Conservation (phyloP, 305 asterid genomes). For the Solanum hybrid region DNA sequence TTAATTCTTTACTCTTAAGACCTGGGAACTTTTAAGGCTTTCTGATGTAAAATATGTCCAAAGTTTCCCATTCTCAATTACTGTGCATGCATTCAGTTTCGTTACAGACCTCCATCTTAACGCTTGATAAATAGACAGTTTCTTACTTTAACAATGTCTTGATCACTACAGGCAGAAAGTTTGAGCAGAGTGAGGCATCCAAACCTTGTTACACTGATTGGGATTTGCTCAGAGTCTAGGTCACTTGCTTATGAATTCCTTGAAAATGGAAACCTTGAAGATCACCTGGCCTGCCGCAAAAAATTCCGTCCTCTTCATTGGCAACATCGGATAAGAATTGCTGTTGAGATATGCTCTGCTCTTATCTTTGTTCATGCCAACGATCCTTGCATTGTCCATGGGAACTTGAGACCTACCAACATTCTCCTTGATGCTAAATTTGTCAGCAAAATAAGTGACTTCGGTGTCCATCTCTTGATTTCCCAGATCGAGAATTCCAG, state of each 20-base stretch:
- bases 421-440: slow-evolving; percentile 60
- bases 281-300: slow-evolving; percentile 38
- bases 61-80: not conserved
- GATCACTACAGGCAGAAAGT: slow-evolving; percentile 43
- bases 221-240: slow-evolving; percentile 78
- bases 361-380: slow-evolving; percentile 62
- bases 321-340: slow-evolving; percentile 71
- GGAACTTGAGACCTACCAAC: slow-evolving; percentile 62
- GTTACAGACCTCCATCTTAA: not conserved
- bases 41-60: not conserved
- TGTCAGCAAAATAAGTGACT: slow-evolving; percentile 61
- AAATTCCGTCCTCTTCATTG: slow-evolving; percentile 53
- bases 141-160: slow-evolving; percentile 6
- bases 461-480: slow-evolving; percentile 43
- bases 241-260: slow-evolving; percentile 77
- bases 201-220: slow-evolving; percentile 63
- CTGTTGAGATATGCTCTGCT: slow-evolving; percentile 56
- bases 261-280: slow-evolving; percentile 73
- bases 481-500: slow-evolving; percentile 17
- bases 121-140: not conserved
- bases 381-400: slow-evolving; percentile 40
- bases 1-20: not conserved
- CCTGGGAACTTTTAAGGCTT: not conserved
- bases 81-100: not conserved
- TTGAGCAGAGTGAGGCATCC: slow-evolving; percentile 88